A percentile compares a stretch with the other conserved stretches of the same genome.
Conservation (phyloP, 495 filamentous ascomycete genomes). For the Penicillium lagena region DNA sequence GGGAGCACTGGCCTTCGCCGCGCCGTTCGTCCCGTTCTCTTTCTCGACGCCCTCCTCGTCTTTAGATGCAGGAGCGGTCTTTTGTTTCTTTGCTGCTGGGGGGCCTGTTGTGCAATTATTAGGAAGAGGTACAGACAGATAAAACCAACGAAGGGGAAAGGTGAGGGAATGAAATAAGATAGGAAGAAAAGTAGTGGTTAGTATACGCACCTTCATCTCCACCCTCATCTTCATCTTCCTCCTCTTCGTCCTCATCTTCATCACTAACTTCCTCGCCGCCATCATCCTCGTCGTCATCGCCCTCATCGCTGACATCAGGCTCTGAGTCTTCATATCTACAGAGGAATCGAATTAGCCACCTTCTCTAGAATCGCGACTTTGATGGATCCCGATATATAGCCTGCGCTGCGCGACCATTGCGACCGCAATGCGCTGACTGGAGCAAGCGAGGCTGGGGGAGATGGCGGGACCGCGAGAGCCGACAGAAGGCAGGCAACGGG, state of each 20-base stretch:
- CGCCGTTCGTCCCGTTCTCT: constrained; percentile 25
- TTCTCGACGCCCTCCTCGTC: constrained; percentile 5
- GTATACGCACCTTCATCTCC: constrained; percentile 21
- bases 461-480: not conserved
- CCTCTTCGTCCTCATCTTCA: constrained; percentile 13
- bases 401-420: no score
- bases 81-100: constrained; percentile 31
- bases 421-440: no score
- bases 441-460: no score
- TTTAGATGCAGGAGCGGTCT: constrained; percentile 22
- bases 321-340: constrained; percentile 46
- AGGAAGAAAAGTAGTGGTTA: not conserved
- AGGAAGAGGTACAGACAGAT: constrained; percentile 1
- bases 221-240: constrained; percentile 19
- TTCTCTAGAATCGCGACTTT: not conserved
- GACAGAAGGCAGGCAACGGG: not conserved
- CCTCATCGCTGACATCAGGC: constrained; percentile 28
- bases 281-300: constrained; percentile 34
- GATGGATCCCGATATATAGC: not conserved
- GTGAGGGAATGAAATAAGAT: not conserved
- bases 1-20: constrained; percentile 34
- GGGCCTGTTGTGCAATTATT: constrained; percentile 18
- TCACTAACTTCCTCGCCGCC: constrained; percentile 21
- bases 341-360: constrained; percentile 3
- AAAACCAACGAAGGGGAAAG: no score